Evolutionary conservation across 2,329 filamentous ascomycete species (phyloP).

Genomic region (Fusarium proliferatum): DNA sequence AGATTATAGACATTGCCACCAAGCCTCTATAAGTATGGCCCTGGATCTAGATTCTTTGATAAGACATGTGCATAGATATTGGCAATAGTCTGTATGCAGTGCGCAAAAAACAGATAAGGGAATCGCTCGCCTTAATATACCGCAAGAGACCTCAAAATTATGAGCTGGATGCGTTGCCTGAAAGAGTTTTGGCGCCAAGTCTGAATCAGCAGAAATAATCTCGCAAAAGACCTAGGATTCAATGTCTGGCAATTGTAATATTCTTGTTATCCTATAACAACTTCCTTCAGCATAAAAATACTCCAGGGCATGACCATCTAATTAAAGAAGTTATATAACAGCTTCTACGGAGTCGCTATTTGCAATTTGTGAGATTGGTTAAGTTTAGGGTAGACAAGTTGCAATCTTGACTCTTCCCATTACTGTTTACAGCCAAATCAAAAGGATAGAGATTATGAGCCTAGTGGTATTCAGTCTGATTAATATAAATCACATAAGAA

Average conservation of each 20-base stretch:
- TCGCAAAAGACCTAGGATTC: too few species aligned
- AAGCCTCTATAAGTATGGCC: too few species aligned
- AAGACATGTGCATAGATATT: neutral
- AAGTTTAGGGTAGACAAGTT: accelerated
- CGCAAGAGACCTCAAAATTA: too few species aligned
- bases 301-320: too few species aligned
- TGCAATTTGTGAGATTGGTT: accelerated
- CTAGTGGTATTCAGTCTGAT: accelerated
- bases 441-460: neutral
- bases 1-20: too few species aligned
- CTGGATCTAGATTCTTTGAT: neutral
- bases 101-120: accelerated
- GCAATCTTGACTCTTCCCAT: accelerated
- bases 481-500: accelerated
- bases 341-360: neutral
- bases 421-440: accelerated
- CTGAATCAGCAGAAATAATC: too few species aligned
- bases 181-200: too few species aligned
- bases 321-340: too few species aligned
- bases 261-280: accelerated
- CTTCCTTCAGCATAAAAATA: too few species aligned
- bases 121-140: too few species aligned
- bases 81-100: too few species aligned
- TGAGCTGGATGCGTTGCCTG: too few species aligned
- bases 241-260: accelerated